Conservation (phyloP, 2,329 filamentous ascomycete species). For the Huntiella abstrusa region DNA sequence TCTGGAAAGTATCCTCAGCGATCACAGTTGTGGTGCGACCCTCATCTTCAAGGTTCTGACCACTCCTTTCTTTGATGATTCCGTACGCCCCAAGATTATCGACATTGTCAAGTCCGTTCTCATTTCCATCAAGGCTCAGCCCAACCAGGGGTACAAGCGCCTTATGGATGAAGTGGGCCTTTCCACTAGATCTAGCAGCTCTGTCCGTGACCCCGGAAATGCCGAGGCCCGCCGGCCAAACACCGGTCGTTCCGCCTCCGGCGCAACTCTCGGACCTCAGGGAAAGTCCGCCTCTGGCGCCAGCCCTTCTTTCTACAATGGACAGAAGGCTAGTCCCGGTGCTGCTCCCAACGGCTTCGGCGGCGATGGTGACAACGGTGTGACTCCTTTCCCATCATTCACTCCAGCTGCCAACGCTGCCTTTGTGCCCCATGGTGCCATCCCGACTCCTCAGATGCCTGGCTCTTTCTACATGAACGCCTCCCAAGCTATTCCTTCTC, state of each 20-base stretch:
- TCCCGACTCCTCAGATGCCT: conserved; percentile 25
- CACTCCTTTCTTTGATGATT: conserved; percentile 91
- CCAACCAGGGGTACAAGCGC: conserved; percentile 90
- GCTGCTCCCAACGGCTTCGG: conserved; percentile 15
- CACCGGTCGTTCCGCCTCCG: conserved; percentile 33
- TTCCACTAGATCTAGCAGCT: conserved; percentile 38
- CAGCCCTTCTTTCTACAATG: conserved; percentile 34
- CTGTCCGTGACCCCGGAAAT: conserved; percentile 25
- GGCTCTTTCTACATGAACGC: conserved; percentile 35
- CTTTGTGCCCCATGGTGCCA: conserved; percentile 28
- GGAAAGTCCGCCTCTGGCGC: not conserved
- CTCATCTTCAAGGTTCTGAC: conserved; percentile 98
- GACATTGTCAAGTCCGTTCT: conserved; percentile 85
- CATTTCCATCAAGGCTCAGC: conserved; percentile 76
- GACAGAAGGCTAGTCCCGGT: conserved; percentile 20
- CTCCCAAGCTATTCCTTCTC: conserved; percentile 37
- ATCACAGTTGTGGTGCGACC: conserved; percentile 82
- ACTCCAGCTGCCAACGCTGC: conserved; percentile 29
- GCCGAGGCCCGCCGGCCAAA: conserved; percentile 35
- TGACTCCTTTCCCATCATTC: conserved; percentile 32
- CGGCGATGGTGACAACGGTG: conserved; percentile 25
- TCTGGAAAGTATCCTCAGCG: conserved; percentile 74
- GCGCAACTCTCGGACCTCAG: conserved; percentile 20
- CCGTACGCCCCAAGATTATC: conserved; percentile 68
- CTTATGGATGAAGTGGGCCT: conserved; percentile 97